Evolutionary conservation across 495 filamentous ascomycete genomes (phyloP), one percentile per base, ranked within the genome.

Genomic region (Tuber aestivum): DNA sequence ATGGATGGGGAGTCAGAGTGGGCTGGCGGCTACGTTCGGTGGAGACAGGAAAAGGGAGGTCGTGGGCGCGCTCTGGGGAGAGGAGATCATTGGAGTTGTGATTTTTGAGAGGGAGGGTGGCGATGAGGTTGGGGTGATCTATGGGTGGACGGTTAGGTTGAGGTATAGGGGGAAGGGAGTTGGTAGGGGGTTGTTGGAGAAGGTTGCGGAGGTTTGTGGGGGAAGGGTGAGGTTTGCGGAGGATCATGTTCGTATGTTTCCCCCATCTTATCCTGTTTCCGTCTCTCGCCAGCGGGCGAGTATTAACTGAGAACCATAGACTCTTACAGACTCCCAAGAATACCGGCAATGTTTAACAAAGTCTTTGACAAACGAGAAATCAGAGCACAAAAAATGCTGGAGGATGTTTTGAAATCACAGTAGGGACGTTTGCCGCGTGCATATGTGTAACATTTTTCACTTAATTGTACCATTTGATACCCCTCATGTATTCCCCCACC

Each of bases 71-170:
- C 86, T 85, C 74, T 90, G 87, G 80, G 88, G 88, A 9, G 85
- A 86, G 9, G 71, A 78, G 70, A 80, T 93, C 23, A 90, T 92
- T 87, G 37, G 87, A 90, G 3, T 76, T 91, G 75, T 84, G 86
- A 71, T 80, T 81, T 48, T 82, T 77, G 77, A 74, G 69, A 27
- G 82, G 77, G 78, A 82, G 32, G 81, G 18, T 20, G 42, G 78
- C 50, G 88, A 85, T 16, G 88, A 86, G 41, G 82, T 83, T 72
- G 87, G 86, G 6, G 83, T 92, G 27, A 90, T 95, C 70, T 86
- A 91, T 37, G 93, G 91, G 1, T 94, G 93, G 92, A 92, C 93
- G 5, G 91, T 93, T 0, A 86, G 87, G 82, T 76, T 89, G 75
- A 85, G 83, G 77, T 94, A 92, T 82, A 86, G 94, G 20, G 84